Base-by-base conservation (phyloP, 1,284 basidiomycete species). In the Ustilago hordei region DNA sequence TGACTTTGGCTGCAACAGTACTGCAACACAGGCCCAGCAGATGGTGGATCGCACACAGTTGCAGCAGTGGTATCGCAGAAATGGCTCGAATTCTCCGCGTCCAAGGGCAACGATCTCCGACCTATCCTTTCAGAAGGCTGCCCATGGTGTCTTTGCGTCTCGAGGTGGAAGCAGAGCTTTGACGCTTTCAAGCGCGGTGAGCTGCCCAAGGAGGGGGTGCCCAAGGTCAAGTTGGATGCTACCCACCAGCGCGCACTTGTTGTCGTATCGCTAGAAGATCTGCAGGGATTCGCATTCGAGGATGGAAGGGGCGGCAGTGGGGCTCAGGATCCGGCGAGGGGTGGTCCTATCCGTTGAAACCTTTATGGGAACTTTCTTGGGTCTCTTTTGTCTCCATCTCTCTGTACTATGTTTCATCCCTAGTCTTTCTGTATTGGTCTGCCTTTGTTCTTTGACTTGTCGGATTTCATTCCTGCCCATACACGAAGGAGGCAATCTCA, bases 171-270 rank as follows among this genome's bases (percentile, higher is more conserved):
- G 72, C 92, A 92, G 32, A 93, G 95, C 1, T 86, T 98, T 32
- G 90, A 88, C 6, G 93, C 93, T 1, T 94, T 95, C 85, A 88
- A 88, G 17, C 88, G 89, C 8, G 95, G 95, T 8, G 93, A 97
- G 85, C 95, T 98, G 32, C 63, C 70, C n/a, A 67, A 61, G 38
- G 78, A 79, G 6, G 73, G 60, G 31, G 79, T 81, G 5, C 79
- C 79, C 11, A 79, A 67, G 48, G 67, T 81, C 36, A 79, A 73
- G 63, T 61, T 81, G 17, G 66, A 75, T 13, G 69, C 79, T 1
- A 81, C 79, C 0, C 79, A 81, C 43, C 74, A 79, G 53, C 55
- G 55, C 8, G 79, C 75, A 2, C 50, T 81, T 4, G 69, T 70
- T 31, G 56, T 60, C 19, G 73, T 81, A 5, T 60, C 69, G 17